A percentile compares a stretch with the other conserved stretches of the same genome.
Conservation (phyloP, 2,329 filamentous ascomycete genomes). For the Teratosphaeria zuluensis region DNA sequence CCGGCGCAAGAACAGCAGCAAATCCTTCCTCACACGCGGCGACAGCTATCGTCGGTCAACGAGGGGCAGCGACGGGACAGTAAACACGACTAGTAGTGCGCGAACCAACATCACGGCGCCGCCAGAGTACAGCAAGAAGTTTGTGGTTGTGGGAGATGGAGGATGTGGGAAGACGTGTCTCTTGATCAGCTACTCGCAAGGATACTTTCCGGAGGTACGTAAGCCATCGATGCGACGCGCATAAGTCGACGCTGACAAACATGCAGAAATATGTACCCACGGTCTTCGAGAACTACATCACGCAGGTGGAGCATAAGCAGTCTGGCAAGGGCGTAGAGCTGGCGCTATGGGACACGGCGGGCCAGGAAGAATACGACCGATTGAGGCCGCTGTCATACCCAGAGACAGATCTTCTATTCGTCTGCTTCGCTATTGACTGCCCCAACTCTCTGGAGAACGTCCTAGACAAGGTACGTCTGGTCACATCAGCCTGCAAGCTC, state of each 20-base stretch:
- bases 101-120: slow-evolving; percentile 82
- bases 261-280: slow-evolving; percentile 96
- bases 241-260: slow-evolving; percentile 7
- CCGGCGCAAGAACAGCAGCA: slow-evolving; percentile 43
- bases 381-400: slow-evolving; percentile 93
- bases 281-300: slow-evolving; percentile 99
- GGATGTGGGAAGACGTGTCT: slow-evolving; percentile 98
- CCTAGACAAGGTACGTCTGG: slow-evolving; percentile 78
- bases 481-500: not conserved
- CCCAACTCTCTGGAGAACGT: slow-evolving; percentile 97
- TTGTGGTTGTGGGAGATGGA: slow-evolving; percentile 95
- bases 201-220: slow-evolving; percentile 91
- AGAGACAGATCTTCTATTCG: slow-evolving; percentile 94
- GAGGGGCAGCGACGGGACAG: slow-evolving; percentile 69
- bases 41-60: slow-evolving; percentile 31
- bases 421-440: slow-evolving; percentile 98
- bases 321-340: slow-evolving; percentile 93
- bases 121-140: slow-evolving; percentile 95
- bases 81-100: slow-evolving; percentile 68
- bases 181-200: slow-evolving; percentile 96
- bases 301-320: slow-evolving; percentile 78
- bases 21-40: slow-evolving; percentile 23
- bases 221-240: slow-evolving; percentile 14
- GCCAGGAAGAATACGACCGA: slow-evolving; percentile 97
- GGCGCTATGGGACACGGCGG: slow-evolving; percentile 95